These are phyloP conservation scores for Rhodosporidiobolus odoratus DNA, from an alignment of 768 basidiomycete species.

Conservation along the genomic window DNA sequence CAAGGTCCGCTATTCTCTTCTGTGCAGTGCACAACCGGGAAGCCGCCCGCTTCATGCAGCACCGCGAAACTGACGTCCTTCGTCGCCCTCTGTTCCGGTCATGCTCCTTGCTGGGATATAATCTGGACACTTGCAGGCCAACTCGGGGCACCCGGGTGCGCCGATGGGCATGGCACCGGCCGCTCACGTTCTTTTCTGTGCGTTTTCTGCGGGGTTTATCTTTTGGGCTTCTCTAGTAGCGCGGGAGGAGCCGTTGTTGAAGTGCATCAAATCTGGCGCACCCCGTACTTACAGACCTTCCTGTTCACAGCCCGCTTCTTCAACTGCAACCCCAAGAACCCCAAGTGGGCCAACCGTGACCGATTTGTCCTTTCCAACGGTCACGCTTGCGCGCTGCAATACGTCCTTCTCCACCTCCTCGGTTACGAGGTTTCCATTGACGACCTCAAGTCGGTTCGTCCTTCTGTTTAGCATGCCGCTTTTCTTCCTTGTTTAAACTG, in stretches of 20 bases:
- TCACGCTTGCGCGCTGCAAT: slow-evolving; percentile 84
- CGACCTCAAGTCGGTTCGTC: slow-evolving; percentile 64
- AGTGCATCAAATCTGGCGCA: neutral
- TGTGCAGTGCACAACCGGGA: neutral
- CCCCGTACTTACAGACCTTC: neutral
- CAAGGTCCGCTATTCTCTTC: slow-evolving; percentile 20
- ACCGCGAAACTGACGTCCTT: slow-evolving; percentile 10
- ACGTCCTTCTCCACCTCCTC: slow-evolving; percentile 80
- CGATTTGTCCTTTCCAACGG: slow-evolving; percentile 95
- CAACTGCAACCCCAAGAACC: slow-evolving; percentile 78
- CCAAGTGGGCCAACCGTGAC: slow-evolving; percentile 94
- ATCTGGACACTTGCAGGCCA: slow-evolving; percentile 54
- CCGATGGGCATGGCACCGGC: slow-evolving; percentile 90
- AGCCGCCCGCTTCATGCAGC: neutral
- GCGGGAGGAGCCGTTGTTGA: neutral
- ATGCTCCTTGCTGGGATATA: neutral
- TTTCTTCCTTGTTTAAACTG: neutral
- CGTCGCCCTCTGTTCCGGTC: neutral
- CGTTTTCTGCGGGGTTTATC: slow-evolving; percentile 49
- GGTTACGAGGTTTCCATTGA: slow-evolving; percentile 89
- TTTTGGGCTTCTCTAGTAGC: no score
- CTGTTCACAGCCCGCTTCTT: slow-evolving; percentile 57
- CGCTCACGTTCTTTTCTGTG: slow-evolving; percentile 71
- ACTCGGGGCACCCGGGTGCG: slow-evolving; percentile 87
- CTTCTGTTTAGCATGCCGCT: neutral